These are phyloP conservation scores for Chaetomium strumarium DNA, from an alignment of 2,329 filamentous ascomycete genomes.

Conservation along the genomic window DNA sequence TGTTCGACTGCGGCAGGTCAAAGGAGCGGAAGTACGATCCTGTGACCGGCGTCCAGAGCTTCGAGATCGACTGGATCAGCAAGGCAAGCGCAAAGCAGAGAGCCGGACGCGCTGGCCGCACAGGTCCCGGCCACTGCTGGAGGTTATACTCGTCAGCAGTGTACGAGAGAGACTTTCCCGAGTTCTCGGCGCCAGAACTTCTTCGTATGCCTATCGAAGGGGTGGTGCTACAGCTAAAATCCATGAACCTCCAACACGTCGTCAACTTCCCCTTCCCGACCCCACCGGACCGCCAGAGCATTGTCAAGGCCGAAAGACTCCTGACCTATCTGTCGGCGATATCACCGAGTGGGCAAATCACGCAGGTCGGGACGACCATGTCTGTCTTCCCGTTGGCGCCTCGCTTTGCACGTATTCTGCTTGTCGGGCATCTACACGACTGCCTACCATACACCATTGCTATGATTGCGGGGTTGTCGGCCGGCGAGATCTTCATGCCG, in stretches of 20 bases:
- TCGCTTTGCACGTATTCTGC: constrained; percentile 84
- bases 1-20: constrained; percentile 87
- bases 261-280: constrained; percentile 96
- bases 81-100: constrained; percentile 93
- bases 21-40: constrained; percentile 89
- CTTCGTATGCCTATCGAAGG: constrained; percentile 87
- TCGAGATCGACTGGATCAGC: constrained; percentile 93
- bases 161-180: constrained; percentile 80
- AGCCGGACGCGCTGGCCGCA: constrained; percentile 89
- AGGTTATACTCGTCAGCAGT: constrained; percentile 90
- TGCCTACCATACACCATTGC: constrained; percentile 83
- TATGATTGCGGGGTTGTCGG: constrained; percentile 80
- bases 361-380: constrained; percentile 72
- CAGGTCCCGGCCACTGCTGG: constrained; percentile 93
- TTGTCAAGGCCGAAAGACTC: constrained; percentile 79
- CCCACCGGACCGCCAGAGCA: constrained; percentile 67
- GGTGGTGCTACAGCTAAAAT: constrained; percentile 87
- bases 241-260: constrained; percentile 85
- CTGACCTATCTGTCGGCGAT: constrained; percentile 82
- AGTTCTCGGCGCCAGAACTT: constrained; percentile 85
- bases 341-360: constrained; percentile 65
- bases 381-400: constrained; percentile 87
- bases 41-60: constrained; percentile 88
- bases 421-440: constrained; percentile 75
- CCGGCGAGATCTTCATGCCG: constrained; percentile 79